These are phyloP conservation scores for Backusella mclennaniae DNA, from an alignment of 192 early-diverging fungal genomes.

Conservation along the genomic window DNA sequence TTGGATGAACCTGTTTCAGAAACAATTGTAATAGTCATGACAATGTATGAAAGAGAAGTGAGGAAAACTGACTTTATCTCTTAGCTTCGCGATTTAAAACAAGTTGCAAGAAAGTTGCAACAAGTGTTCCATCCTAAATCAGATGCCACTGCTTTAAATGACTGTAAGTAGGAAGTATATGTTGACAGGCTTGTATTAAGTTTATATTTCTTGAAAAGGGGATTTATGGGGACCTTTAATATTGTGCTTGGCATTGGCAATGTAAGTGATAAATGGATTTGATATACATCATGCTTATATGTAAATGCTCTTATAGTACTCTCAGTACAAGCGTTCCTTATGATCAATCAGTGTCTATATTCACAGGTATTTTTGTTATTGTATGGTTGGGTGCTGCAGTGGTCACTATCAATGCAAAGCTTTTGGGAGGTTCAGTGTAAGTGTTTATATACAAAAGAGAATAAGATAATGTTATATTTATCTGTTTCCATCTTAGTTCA, in stretches of 20 bases:
- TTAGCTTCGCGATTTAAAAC: slow-evolving; percentile 71
- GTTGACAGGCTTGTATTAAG: slow-evolving; percentile 33
- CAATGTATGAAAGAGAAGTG: background rate
- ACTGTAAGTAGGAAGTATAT: slow-evolving; percentile 53
- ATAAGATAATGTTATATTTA: background rate
- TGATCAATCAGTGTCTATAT: slow-evolving; percentile 82
- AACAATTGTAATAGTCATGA: slow-evolving; percentile 66
- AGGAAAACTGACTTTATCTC: background rate
- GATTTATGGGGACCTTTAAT: slow-evolving; percentile 96
- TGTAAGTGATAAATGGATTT: slow-evolving; percentile 50
- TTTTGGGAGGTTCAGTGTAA: slow-evolving; percentile 91
- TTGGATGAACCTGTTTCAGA: slow-evolving; percentile 93
- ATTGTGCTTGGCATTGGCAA: slow-evolving; percentile 87
- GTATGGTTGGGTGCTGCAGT: slow-evolving; percentile 93
- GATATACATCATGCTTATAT: background rate
- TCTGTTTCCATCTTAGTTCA: slow-evolving; percentile 54
- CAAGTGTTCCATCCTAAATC: slow-evolving; percentile 72
- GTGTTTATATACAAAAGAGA: slow-evolving; percentile 7
- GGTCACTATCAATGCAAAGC: slow-evolving; percentile 94
- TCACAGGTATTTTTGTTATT: slow-evolving; percentile 92
- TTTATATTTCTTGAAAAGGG: slow-evolving; percentile 59
- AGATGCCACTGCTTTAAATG: slow-evolving; percentile 63
- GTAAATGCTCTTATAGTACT: slow-evolving; percentile 45
- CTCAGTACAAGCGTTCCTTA: slow-evolving; percentile 75
- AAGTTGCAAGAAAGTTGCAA: slow-evolving; percentile 69